phyloP scores from a whole-genome alignment of 1,284 basidiomycete genomes.

The Stygiomarasmius scandens region DNA sequence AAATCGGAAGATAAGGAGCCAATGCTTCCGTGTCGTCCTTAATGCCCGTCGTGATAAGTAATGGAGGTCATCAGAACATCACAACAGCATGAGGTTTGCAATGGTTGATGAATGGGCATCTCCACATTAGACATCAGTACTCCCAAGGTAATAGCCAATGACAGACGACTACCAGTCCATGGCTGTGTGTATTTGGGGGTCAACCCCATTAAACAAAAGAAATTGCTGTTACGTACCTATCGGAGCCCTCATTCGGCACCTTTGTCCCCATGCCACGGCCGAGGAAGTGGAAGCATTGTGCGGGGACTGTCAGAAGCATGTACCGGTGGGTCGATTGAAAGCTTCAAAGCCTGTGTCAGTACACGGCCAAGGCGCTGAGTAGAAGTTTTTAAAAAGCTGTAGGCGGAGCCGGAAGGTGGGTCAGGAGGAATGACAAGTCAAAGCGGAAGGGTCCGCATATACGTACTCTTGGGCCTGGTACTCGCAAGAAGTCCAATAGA shows the following conservation, averaged over 20 bases:
- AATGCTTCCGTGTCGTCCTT: conserved; percentile 89
- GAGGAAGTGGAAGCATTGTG: conserved; percentile 96
- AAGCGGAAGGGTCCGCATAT: too few relatives aligned
- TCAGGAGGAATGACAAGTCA: conserved; percentile 15
- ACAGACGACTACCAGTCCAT: neutral
- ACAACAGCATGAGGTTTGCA: neutral
- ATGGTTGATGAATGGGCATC: neutral
- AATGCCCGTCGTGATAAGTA: conserved; percentile 73
- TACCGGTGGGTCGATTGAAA: conserved; percentile 78
- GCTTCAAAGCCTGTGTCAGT: conserved; percentile 80
- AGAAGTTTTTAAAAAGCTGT: conserved; percentile 72
- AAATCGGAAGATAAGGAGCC: conserved; percentile 85
- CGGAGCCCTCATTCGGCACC: conserved; percentile 89
- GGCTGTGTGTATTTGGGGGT: neutral
- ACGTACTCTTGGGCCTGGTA: neutral
- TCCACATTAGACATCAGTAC: neutral
- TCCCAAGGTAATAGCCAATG: neutral
- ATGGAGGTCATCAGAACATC: conserved; percentile 18
- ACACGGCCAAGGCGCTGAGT: conserved; percentile 90
- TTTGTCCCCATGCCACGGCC: conserved; percentile 72
- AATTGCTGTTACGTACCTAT: conserved; percentile 67
- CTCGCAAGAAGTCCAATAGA: too few relatives aligned
- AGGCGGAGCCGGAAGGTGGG: conserved; percentile 50
- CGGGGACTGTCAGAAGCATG: conserved; percentile 97
- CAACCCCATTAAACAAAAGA: neutral